A percentile compares a stretch with the other conserved stretches of the same genome.
Conservation (phyloP, 1,139 yeast species). For the Suhomyces guaymorum region DNA sequence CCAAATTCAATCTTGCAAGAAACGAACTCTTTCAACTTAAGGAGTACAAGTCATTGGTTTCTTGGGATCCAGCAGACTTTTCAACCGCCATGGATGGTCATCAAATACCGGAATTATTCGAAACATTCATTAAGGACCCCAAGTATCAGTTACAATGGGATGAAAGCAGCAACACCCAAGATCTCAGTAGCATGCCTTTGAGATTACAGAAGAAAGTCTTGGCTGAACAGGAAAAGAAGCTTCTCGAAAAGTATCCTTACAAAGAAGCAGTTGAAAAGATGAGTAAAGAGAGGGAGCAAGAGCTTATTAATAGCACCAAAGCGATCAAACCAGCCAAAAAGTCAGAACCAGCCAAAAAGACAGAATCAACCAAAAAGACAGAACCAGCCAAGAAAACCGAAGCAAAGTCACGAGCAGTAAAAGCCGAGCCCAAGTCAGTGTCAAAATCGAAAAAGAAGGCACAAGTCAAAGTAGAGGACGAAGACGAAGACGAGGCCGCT, state of each 20-base stretch:
- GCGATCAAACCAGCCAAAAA: neutral
- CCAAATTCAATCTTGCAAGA: constrained; percentile 46
- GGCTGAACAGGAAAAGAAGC: constrained; percentile 38
- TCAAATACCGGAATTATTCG: constrained; percentile 37
- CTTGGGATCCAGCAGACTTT: constrained; percentile 58
- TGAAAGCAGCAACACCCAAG: constrained; percentile 27
- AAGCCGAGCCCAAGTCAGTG: neutral
- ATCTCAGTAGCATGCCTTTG: constrained; percentile 38
- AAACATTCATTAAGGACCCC: constrained; percentile 33
- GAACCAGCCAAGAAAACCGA: neutral
- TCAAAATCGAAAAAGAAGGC: constrained; percentile 1
- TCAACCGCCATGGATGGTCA: constrained; percentile 20
- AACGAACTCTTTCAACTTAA: constrained; percentile 60
- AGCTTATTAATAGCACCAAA: constrained; percentile 17
- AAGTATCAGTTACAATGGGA: constrained; percentile 38
- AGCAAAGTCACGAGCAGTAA: neutral
- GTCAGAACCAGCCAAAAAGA: neutral
- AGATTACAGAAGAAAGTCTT: constrained; percentile 48
- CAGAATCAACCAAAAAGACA: neutral
- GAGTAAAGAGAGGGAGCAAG: constrained; percentile 27
- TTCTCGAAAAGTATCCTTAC: constrained; percentile 39
- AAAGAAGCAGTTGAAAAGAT: constrained; percentile 31
- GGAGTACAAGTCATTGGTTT: constrained; percentile 58
- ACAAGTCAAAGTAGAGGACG: constrained; percentile 1
- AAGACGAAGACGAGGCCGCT: constrained; percentile 2